Percentiles rank a stretch among this genome's conserved stretches.
phyloP scores from a whole-genome alignment of 2,329 filamentous ascomycete genomes.

The Neurospora crassa region DNA sequence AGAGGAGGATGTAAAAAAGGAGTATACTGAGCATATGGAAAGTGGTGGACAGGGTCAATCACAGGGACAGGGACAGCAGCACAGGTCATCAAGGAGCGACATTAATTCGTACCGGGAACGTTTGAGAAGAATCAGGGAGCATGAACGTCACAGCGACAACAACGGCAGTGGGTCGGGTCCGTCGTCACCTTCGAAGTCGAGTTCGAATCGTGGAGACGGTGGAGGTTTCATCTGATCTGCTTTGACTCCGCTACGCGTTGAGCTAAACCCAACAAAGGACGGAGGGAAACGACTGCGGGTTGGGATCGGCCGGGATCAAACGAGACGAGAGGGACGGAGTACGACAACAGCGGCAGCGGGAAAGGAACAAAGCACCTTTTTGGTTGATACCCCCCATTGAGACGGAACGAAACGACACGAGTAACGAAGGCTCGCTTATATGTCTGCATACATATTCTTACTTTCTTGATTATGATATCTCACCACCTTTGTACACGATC shows the following conservation, averaged over 20 bases:
- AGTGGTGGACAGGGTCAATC: background rate
- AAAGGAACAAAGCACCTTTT: background rate
- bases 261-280: background rate
- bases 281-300: background rate
- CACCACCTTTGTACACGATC: background rate
- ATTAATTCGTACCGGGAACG: conserved; percentile 11
- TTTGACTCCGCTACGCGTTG: conserved; percentile 9
- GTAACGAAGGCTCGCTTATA: background rate
- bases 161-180: background rate
- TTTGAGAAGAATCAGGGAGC: conserved; percentile 17
- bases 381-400: background rate
- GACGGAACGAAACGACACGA: background rate
- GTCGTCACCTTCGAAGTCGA: conserved; percentile 10
- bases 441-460: background rate
- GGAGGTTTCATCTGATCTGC: conserved; percentile 19
- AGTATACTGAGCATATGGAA: background rate
- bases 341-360: background rate
- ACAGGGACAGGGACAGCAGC: background rate
- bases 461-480: background rate
- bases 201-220: conserved; percentile 13
- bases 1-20: background rate
- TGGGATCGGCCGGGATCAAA: background rate
- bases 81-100: background rate
- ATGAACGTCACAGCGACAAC: conserved; percentile 4
- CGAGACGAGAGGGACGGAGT: background rate